Conservation (phyloP, 257 asterid species). For the Coffea eugenioides region DNA sequence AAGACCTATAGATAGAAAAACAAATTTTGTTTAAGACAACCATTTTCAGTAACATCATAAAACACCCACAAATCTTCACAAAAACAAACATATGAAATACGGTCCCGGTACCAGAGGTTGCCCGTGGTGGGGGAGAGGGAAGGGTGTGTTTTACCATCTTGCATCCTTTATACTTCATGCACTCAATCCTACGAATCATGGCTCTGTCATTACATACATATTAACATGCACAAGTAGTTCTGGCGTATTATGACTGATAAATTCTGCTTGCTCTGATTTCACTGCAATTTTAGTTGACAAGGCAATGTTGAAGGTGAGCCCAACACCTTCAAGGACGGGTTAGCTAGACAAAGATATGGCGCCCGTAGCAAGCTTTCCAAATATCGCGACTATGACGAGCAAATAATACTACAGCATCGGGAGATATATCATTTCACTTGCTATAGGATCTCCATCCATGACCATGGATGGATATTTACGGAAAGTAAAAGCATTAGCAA, state of each 20-base stretch:
- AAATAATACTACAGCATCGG: neutral
- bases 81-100: too few species aligned
- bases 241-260: neutral
- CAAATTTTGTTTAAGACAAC: too few species aligned
- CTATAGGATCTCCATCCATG: neutral
- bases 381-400: neutral
- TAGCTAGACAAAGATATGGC: neutral
- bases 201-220: neutral
- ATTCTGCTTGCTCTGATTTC: neutral
- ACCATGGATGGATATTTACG: neutral
- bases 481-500: neutral
- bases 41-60: too few species aligned
- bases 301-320: slow-evolving; percentile 20
- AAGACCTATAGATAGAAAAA: too few species aligned
- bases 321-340: neutral
- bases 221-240: neutral
- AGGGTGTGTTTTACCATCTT: too few species aligned
- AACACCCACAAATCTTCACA: too few species aligned
- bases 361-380: neutral
- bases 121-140: too few species aligned
- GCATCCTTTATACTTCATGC: too few species aligned
- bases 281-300: slow-evolving; percentile 37
- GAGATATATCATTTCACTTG: neutral
- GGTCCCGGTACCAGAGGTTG: too few species aligned
- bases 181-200: neutral